These are phyloP conservation scores for Cucurbita pepo DNA, from an alignment of 306 rosid species.

Conservation along the genomic window DNA sequence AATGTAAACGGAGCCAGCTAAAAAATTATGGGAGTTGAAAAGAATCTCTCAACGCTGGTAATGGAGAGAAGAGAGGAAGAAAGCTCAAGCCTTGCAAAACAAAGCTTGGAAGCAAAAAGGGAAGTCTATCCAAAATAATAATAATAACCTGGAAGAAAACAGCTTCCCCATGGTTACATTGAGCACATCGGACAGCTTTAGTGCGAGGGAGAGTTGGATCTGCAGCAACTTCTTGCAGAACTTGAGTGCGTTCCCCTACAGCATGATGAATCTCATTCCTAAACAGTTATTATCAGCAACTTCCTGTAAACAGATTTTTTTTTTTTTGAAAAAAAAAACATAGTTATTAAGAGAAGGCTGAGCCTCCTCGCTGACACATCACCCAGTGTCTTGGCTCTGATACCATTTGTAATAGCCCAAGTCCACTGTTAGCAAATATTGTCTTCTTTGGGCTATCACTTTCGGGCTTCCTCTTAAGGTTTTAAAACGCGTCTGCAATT, in stretches of 20 bases:
- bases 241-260: constrained; percentile 84
- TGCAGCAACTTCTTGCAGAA: constrained; percentile 80
- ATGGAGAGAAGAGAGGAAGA: neutral
- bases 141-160: constrained; percentile 73
- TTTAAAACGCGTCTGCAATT: too few species aligned
- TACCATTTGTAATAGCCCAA: too few species aligned
- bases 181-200: constrained; percentile 71
- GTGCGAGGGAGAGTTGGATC: constrained; percentile 99
- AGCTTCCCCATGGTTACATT: constrained; percentile 96
- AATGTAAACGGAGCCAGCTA: too few species aligned
- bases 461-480: too few species aligned
- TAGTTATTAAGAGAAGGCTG: neutral
- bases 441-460: too few species aligned
- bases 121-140: neutral
- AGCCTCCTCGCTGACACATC: too few species aligned
- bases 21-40: neutral
- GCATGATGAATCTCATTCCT: constrained; percentile 88
- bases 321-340: neutral
- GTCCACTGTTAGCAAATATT: too few species aligned
- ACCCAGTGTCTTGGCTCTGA: too few species aligned
- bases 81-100: neutral
- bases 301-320: constrained; percentile 38
- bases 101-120: neutral
- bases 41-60: neutral
- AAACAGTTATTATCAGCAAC: constrained; percentile 83